Percentiles rank a stretch among this genome's conserved stretches.
These are phyloP conservation scores for Mallotus repandus DNA, from an alignment of 441 rosid species.

Conservation along the genomic window DNA sequence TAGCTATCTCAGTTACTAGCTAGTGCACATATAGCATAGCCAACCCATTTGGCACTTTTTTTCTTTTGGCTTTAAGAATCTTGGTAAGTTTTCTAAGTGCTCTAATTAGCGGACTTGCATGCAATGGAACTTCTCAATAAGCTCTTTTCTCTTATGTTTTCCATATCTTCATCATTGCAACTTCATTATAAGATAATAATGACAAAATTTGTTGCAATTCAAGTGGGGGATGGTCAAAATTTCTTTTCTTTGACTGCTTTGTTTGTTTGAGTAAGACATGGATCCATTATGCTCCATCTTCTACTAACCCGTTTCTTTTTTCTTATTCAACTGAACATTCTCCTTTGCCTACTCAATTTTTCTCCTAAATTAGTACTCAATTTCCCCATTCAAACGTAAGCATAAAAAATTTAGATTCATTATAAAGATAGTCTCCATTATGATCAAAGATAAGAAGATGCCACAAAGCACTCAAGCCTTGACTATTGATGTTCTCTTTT, in stretches of 20 bases:
- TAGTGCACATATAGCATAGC: neutral
- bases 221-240: neutral
- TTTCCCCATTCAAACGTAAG: neutral
- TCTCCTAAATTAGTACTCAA: conserved; percentile 1
- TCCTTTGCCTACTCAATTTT: conserved; percentile 3
- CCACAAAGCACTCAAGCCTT: too few species aligned
- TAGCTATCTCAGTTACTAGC: too few species aligned
- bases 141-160: too few species aligned
- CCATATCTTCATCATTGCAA: neutral
- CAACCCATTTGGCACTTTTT: neutral
- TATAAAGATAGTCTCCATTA: too few species aligned
- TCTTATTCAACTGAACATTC: neutral
- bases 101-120: too few species aligned
- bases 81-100: neutral
- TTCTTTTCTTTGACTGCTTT: neutral
- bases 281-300: neutral
- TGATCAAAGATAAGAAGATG: too few species aligned
- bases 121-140: too few species aligned
- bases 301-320: neutral
- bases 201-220: neutral
- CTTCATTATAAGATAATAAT: too few species aligned
- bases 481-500: too few species aligned
- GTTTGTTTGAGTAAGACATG: conserved; percentile 2
- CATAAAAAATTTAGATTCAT: neutral
- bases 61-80: neutral